phyloP scores from a whole-genome alignment of 495 filamentous ascomycete species.

The Neurospora sp. region DNA sequence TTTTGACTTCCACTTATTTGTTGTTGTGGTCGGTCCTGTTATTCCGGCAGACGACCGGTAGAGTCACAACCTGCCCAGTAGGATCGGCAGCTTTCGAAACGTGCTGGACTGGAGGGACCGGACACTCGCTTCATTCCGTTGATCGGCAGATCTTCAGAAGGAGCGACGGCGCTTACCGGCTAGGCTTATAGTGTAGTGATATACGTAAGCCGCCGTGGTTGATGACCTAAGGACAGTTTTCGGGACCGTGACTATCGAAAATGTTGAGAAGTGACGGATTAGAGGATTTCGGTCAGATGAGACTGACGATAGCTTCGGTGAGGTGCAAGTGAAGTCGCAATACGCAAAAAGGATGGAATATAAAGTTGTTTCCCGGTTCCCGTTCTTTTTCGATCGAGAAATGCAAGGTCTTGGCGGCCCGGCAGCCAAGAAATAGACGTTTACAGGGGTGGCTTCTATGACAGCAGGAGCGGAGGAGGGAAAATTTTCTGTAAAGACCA shows the following conservation, averaged over 20 bases:
- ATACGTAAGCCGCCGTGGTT: not conserved
- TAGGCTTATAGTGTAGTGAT: not conserved
- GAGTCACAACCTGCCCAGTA: constrained; percentile 2
- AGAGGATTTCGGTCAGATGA: not conserved
- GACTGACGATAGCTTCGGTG: not conserved
- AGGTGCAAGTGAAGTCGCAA: not conserved
- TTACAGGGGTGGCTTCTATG: not conserved
- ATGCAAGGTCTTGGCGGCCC: not conserved
- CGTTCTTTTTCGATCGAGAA: too few relatives aligned
- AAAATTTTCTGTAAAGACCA: not conserved
- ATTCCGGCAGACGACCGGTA: not conserved
- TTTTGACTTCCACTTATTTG: not conserved
- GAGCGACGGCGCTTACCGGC: not conserved
- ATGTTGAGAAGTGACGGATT: not conserved
- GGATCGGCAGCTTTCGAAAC: constrained; percentile 3
- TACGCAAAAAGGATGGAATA: not conserved
- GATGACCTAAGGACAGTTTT: not conserved
- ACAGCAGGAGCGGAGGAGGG: not conserved
- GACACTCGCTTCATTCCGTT: not conserved
- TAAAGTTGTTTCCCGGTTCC: not conserved
- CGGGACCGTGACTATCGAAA: not conserved
- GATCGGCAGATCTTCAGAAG: not conserved
- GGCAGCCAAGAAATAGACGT: not conserved
- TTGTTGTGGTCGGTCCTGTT: not conserved
- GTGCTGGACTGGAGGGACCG: not conserved